Evolutionary conservation across 1,139 yeast species (phyloP), one percentile per base, ranked within the genome.

Genomic region (Candida tropicalis): DNA sequence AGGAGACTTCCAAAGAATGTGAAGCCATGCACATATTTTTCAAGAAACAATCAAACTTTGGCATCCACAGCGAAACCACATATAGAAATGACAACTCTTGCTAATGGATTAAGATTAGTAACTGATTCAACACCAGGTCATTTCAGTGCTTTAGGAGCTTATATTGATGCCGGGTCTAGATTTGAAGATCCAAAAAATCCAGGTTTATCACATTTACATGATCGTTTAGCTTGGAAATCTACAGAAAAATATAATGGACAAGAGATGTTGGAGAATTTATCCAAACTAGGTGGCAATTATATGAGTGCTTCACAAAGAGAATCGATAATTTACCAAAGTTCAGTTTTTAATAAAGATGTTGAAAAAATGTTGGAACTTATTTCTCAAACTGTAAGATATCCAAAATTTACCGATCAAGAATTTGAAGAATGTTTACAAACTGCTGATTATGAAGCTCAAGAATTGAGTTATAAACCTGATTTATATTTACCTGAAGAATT

Each of bases 231-330:
- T 0, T 93, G 88, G 79, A 87, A 84, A 63, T 81, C 95, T 5
- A 89, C 97, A 0, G 65, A 73, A 37, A 70, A 78, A 43, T 73
- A 78, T 46, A 58, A 80, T 2, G 91, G 90, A 3, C 66, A 75
- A 28, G 78, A 85, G 45, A 87, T 93, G 89, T 75, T 87, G 54
- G 86, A 86, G 52, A 77, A 79, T 28, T 71, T 93, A 51, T 90
- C 89, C 43, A 73, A 81, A 41, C 66, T 93, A 43, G 99, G 99
- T 35, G 99, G 99, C 10, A 93, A 91, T 63, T 90, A 87, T 64
- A 91, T 89, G 82, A 87, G 97, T 59, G 85, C 96, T 1, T 88
- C 97, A 1, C 88, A 95, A 23, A 76, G 99, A 58, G 99, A 93
- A 61, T 80, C 95, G 4, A 77, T 93, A 71, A 81, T 93, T 69